A percentile compares a stretch with the other conserved stretches of the same genome.
Conservation (phyloP, 192 early-diverging fungal species). For the Mortierella hygrophila region DNA sequence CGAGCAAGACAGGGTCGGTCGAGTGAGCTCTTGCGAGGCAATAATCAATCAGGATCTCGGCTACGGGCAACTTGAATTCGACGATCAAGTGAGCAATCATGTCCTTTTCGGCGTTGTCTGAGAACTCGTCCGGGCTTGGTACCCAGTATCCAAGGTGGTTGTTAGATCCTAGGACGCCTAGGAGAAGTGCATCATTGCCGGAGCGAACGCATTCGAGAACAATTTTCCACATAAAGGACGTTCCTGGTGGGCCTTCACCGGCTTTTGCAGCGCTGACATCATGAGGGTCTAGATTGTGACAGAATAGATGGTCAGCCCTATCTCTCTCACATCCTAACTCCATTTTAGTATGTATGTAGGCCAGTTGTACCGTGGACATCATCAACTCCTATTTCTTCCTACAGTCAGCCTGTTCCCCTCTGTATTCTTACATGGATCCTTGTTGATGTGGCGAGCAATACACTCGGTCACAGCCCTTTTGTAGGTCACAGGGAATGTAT, state of each 20-base stretch:
- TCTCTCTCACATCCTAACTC: too few species aligned
- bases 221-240: conserved; percentile 14
- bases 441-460: conserved; percentile 9
- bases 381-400: too few species aligned
- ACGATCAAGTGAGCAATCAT: conserved; percentile 23
- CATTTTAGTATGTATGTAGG: too few species aligned
- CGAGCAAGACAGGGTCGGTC: conserved; percentile 8
- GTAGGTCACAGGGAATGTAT: too few species aligned
- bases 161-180: not conserved
- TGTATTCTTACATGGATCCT: not conserved
- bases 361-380: too few species aligned
- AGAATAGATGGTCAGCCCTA: too few species aligned
- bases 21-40: conserved; percentile 23
- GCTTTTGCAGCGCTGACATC: too few species aligned
- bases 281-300: too few species aligned
- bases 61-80: conserved; percentile 13
- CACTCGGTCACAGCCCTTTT: too few species aligned
- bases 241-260: not conserved
- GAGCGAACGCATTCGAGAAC: conserved; percentile 10
- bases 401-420: too few species aligned
- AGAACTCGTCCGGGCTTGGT: conserved; percentile 18
- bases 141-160: conserved; percentile 22
- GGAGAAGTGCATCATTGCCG: conserved; percentile 8
- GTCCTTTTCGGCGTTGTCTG: conserved; percentile 8
- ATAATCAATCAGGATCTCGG: conserved; percentile 16